Base-by-base conservation (phyloP, 495 filamentous ascomycete species). In the Lindgomyces ingoldianus region DNA sequence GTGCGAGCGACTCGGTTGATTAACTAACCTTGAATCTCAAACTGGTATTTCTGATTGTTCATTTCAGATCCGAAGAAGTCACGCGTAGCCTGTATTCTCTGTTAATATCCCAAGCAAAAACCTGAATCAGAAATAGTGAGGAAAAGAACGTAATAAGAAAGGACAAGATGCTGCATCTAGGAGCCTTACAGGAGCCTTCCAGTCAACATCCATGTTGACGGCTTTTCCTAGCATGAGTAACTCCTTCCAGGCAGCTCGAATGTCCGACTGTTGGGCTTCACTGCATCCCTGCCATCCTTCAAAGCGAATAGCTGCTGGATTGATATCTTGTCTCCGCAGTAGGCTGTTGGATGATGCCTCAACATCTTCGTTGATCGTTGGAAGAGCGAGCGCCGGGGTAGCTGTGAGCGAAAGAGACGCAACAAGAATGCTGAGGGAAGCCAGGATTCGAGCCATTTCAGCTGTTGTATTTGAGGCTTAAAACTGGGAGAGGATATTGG, bases 41-140 rank as follows among this genome's bases (percentile, higher is more conserved):
- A 22, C 25, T 60, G 57, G 45, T 50, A 60, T 36, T 49, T 25
- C 25, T 60, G n/a, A 25, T 60, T 60, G 27, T 24, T 51, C 24
- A 8, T 14, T 51, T 49, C 19, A 24, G 57, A 29, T 26, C 57
- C 57, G 30, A 60, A 27, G 25, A 45, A 51, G 16, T 60, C 57
- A 4, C 14, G 11, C 29, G 57, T 27, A 36, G 46, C 46, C 57
- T 60, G 41, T 44, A 33, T 21, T 3, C 2, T 14, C 6, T 19
- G 2, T 39, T 33, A 30, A 60, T 25, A 21, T n/a, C n/a, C n/a
- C n/a, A n/a, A n/a, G n/a, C n/a, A n/a, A 49, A 18, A 22, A 22
- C 51, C 36, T 22, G 9, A 51, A 6, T 4, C 11, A 51, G 18
- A 19, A 51, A 14, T 51, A 9, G 22, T 27, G n/a, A 14, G n/a